Evolutionary conservation across 2,329 filamentous ascomycete species (phyloP), one percentile per base, ranked within the genome.

Genomic region (Arthroderma sp.): DNA sequence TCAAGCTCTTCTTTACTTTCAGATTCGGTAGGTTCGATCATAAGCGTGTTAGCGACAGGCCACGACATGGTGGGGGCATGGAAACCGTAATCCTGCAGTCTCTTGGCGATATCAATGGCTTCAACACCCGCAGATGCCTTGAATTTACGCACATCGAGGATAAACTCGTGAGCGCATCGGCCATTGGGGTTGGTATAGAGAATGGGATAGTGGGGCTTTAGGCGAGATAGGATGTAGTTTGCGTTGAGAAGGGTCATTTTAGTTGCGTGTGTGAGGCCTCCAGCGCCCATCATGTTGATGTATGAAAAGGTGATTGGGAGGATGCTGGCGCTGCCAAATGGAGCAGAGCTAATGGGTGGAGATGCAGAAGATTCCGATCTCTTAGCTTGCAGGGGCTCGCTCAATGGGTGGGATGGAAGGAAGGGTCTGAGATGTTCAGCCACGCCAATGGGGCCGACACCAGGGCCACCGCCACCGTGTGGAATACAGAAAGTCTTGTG

Each of bases 401-500:
- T 71, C 38, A 78, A 65, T 6, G 80, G 76, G 61, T 85, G 81
- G 11, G 75, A 78, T 4, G 88, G 86, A 9, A 95, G 73, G 71
- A 80, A 87, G 4, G 78, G 77, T 5, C 75, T 67, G 41, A 96
- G 78, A 57, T 93, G 85, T 49, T 78, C 68, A 61, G 88, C 91
- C 45, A 94, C 89, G 59, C 87, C 88, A 53, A 96, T 94, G 43
- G 89, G 89, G 2, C 89, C 89, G 33, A 95, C 85, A 56, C 89
- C 89, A 6, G 89, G 89, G 10, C 89, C 89, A 52, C 89, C 89
- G 51, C 89, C 89, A 45, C 89, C 89, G 65, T 96, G 89, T 39
- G 89, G 89, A 57, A 96, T 96, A 62, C 89, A 96, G 73, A 96
- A 96, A 3, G 89, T 96, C 76, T 96, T 96, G 77, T 96, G 89